Evolutionary conservation across 331 rosid genomes (phyloP).

Genomic region (Acacia concinna): DNA sequence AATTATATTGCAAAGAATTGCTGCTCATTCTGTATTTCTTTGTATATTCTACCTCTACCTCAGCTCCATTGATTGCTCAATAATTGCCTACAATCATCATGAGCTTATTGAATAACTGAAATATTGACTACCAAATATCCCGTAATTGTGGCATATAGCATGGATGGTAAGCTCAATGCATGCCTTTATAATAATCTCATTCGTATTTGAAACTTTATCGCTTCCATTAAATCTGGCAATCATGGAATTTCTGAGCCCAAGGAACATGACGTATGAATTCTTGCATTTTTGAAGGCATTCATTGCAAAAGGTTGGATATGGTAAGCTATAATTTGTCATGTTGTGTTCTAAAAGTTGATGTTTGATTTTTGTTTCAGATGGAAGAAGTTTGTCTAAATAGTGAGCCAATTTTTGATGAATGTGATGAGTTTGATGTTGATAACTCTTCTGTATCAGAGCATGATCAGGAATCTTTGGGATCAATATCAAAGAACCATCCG

Average conservation of each 20-base stretch:
- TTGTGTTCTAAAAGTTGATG: constrained; percentile 8
- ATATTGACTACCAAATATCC: neutral
- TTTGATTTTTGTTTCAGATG: constrained; percentile 54
- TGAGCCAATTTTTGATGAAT: constrained; percentile 57
- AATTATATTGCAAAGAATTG: neutral
- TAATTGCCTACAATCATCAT: neutral
- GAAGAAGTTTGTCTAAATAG: constrained; percentile 76
- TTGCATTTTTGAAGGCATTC: neutral
- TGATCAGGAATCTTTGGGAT: constrained; percentile 42
- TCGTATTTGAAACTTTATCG: neutral
- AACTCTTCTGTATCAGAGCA: constrained; percentile 42
- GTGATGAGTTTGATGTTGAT: constrained; percentile 51
- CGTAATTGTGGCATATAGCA: neutral
- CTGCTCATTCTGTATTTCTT: too few relatives aligned
- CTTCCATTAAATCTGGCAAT: neutral
- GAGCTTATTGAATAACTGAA: neutral
- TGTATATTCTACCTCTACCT: neutral
- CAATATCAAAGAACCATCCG: constrained; percentile 40
- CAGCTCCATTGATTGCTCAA: too few relatives aligned
- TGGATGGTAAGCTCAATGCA: neutral
- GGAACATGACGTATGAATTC: neutral
- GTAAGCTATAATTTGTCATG: neutral
- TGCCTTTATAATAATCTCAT: neutral
- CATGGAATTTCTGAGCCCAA: neutral
- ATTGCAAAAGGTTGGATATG: constrained; percentile 3